Base-by-base conservation (phyloP, 371 early-diverging fungal genomes). In the Blakeslea trispora region DNA sequence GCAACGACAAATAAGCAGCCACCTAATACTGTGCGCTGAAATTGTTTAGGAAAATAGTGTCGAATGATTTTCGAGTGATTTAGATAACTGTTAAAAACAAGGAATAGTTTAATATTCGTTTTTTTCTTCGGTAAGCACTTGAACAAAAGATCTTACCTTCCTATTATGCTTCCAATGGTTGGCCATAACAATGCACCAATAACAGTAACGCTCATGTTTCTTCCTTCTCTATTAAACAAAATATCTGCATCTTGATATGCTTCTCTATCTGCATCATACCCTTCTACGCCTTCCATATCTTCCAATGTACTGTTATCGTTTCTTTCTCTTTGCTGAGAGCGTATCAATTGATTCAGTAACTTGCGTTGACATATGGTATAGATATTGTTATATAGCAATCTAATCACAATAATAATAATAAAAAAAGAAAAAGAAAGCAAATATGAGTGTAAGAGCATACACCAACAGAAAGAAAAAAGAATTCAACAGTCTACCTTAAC, bases 381-480 rank as follows among this genome's bases (percentile, higher is more conserved):
- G 9, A 75, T 32, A 21, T 74, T 75, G 48, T 82, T 82, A 55
- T 82, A 84, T 1, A 81, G 54, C 57, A 82, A 64, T 57, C 82
- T 81, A 28, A n/a, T n/a, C n/a, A n/a, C n/a, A n/a, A 28, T 7
- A 28, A 7, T 5, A 28, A 28, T 3, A 3, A 3, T 7, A 7
- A 28, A 28, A 28, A 28, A 28, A 45, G 10, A 50, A 23, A 32
- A 17, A 3, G 9, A 19, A 3, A 28, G 35, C 10, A 11, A 35
- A 37, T 34, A 57, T 45, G n/a, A 31, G 15, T 37, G 4, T 15
- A 11, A 10, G 35, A 49, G 14, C 15, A n/a, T n/a, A n/a, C n/a
- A n/a, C n/a, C 18, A 45, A 18, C 9, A 42, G 18, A 42, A 14
- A 11, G 23, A 21, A 13, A 45, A 39, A 6, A 14, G 5, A 32